Base-by-base conservation (phyloP, 2,329 filamentous ascomycete species). In the Cladosporium halotolerans region DNA sequence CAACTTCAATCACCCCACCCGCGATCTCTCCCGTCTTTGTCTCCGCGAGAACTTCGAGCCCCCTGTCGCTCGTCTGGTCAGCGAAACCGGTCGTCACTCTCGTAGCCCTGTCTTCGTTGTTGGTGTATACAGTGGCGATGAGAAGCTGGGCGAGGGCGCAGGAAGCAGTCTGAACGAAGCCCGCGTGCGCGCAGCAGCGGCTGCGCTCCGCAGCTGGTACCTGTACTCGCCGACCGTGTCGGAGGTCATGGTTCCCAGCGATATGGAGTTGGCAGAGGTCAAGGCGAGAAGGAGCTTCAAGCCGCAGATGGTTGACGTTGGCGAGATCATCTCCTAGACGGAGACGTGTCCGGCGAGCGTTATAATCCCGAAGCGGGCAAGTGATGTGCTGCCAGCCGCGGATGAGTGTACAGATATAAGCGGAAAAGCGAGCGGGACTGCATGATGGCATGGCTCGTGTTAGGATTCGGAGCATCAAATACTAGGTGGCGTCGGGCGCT, bases 181-280 rank as follows among this genome's bases (percentile, higher is more conserved):
- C 32, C 82, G 89, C 58, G 79, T 81, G 58, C 81, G 88, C 69
- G 93, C 93, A 16, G 83, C 88, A 36, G 91, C 95, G 65, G 85
- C 86, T 58, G 85, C 90, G 14, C 77, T 99, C 66, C 95, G 96
- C 78, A 79, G 85, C 5, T 99, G 93, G 93, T 99, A 99, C 72
- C 77, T 99, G 50, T 99, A 99, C 76, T 91, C 85, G 69, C 92
- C 93, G 1, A 66, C 81, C 42, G 68, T 74, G 7, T 70, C 80
- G 33, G 68, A 76, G 19, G 70, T 75, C 6, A 72, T 73, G 32
- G 66, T 80, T 51, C 79, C 80, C 23, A 80, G 76, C 59, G 76
- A 77, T 16, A 60, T 62, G 5, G 63, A 66, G 67, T 59, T 59
- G 4, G 51, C 36, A 9, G 62, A 63, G 42, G 61, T 65, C 18